Base-by-base conservation (phyloP, 2,329 filamentous ascomycete species). In the Epichloe scottii region DNA sequence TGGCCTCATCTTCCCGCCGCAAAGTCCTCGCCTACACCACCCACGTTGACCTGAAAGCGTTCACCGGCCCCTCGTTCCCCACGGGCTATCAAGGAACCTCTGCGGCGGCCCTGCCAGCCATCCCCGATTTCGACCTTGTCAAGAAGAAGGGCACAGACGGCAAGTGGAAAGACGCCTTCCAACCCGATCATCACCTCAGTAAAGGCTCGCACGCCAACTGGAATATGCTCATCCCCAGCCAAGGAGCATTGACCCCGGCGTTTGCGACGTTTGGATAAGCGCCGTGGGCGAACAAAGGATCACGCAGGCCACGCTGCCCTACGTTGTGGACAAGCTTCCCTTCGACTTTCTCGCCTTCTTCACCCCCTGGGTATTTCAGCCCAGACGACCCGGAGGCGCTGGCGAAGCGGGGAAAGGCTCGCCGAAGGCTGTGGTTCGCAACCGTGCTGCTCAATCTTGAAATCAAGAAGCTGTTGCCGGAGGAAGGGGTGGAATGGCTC, bases 361-460 rank as follows among this genome's bases (percentile, higher is more conserved):
- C n/a, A 38, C 40, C 50, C 3, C 49, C 53, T 3, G 38, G 37
- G 30, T 33, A 33, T 6, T 40, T 30, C 3, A 23, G 17, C 15
- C 37, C 46, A 19, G 23, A n/a, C 4, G 47, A 35, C 8, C 4
- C 37, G 21, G 35, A 19, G 8, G 23, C 30, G 46, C 19, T 10
- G 21, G 46, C 37, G 8, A 17, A 15, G 23, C 37, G 46, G 21
- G 26, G 33, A 17, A 15, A 39, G 33, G 12, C 40, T 5, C 46
- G 49, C 73, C 5, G 62, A 89, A 46, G 63, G 5, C 80, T 80
- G 57, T 89, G 85, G 86, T 88, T 87, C 62, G 85, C 85, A 0
- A 93, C 87, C 0, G 67, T 93, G 1, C 68, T 83, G 23, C 66
- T 93, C 61, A 89, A 87, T 62, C 59, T 94, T 30, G 87, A 93